These are phyloP conservation scores for Alternaria arborescens DNA, from an alignment of 2,329 filamentous ascomycete species.

Conservation along the genomic window DNA sequence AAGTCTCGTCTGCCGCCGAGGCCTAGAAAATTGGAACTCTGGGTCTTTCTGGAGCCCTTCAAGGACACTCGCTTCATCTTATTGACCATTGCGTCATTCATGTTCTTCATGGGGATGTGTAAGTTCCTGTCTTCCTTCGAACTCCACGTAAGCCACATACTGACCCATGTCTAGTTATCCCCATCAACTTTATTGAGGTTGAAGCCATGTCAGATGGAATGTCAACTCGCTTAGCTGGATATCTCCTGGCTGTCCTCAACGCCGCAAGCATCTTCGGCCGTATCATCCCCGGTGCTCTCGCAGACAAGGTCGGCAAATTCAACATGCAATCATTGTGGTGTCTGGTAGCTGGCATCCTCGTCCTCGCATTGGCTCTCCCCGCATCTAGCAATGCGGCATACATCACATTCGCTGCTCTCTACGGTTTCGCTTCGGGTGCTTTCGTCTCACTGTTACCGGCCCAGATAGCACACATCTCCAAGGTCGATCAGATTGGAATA, in stretches of 20 bases:
- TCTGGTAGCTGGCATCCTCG: conserved; percentile 53
- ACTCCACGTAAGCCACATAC: background rate
- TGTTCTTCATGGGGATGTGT: conserved; percentile 67
- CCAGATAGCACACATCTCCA: conserved; percentile 53
- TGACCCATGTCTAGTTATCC: conserved; percentile 52
- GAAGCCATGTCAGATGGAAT: conserved; percentile 60
- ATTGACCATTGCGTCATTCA: conserved; percentile 61
- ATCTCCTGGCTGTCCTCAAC: conserved; percentile 63
- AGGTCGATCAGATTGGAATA: conserved; percentile 63
- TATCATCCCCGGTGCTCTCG: conserved; percentile 63
- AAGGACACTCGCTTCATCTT: conserved; percentile 56
- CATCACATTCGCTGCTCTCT: conserved; percentile 57
- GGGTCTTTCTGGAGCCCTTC: conserved; percentile 44
- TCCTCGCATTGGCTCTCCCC: conserved; percentile 59
- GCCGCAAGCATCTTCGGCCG: conserved; percentile 62
- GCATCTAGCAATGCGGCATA: conserved; percentile 55
- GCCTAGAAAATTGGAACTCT: conserved; percentile 43
- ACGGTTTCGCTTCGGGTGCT: conserved; percentile 62
- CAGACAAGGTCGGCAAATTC: conserved; percentile 63
- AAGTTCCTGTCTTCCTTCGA: background rate
- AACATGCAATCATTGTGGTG: conserved; percentile 54
- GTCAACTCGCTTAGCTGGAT: conserved; percentile 57
- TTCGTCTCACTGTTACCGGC: conserved; percentile 60
- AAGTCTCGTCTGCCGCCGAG: conserved; percentile 59
- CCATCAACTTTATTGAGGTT: conserved; percentile 58